phyloP scores from a whole-genome alignment of 108 stramenopile genomes.

The Fragilaria crotonensis region DNA sequence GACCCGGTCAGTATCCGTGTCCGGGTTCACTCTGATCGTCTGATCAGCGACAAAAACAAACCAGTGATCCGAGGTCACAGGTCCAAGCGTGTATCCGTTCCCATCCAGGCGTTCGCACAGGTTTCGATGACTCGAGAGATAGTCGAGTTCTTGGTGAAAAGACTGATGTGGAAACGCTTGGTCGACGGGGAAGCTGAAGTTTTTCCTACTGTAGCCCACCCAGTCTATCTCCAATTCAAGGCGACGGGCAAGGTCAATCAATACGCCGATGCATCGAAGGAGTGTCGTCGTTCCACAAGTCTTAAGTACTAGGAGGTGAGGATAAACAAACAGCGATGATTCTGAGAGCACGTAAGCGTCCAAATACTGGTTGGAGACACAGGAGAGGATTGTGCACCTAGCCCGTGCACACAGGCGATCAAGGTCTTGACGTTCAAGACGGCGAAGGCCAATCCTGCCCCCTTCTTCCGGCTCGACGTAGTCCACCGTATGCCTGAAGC shows the following conservation, averaged over 20 bases:
- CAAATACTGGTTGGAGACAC: constrained; percentile 87
- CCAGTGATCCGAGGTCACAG: constrained; percentile 98
- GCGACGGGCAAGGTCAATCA: constrained; percentile 83
- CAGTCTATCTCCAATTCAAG: constrained; percentile 95
- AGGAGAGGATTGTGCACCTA: constrained; percentile 93
- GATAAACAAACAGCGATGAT: constrained; percentile 97
- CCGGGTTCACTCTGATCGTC: constrained; percentile 67
- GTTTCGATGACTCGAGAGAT: constrained; percentile 81
- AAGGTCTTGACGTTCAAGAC: constrained; percentile 65
- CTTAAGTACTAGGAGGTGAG: constrained; percentile 97
- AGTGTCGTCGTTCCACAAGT: constrained; percentile 99
- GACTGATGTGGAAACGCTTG: constrained; percentile 88
- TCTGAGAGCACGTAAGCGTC: constrained; percentile 98
- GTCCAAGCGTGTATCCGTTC: constrained; percentile 96
- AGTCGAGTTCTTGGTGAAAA: constrained; percentile 90
- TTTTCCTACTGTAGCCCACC: constrained; percentile 98
- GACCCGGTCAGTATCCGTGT: constrained; percentile 89
- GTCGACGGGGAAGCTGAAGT: constrained; percentile 95
- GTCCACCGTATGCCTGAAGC: constrained; percentile 42
- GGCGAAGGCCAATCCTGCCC: constrained; percentile 69
- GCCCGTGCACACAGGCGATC: constrained; percentile 91
- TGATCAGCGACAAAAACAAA: constrained; percentile 99
- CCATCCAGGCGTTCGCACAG: constrained; percentile 90
- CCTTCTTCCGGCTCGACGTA: constrained; percentile 23
- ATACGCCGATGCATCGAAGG: constrained; percentile 87